Percentiles rank a stretch among this genome's conserved stretches.
Conservation (phyloP, 75 land plant genomes). For the Picea sitchensis region DNA sequence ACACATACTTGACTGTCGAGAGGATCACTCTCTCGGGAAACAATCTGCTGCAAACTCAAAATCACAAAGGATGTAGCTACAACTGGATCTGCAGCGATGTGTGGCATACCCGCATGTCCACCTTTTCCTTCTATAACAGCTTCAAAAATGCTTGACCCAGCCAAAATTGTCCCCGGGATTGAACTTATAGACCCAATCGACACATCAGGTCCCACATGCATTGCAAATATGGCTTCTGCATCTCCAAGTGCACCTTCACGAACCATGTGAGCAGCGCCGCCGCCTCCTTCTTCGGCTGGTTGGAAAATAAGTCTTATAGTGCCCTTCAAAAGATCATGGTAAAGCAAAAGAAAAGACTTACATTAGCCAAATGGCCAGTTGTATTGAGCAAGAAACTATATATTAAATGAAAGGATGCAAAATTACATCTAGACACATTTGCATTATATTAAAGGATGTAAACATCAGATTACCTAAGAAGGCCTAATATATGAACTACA, state of each 20-base stretch:
- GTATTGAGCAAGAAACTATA: background rate
- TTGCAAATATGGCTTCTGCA: slow-evolving; percentile 76
- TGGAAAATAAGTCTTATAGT: slow-evolving; percentile 81
- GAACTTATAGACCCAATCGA: slow-evolving; percentile 51
- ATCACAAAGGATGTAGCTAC: slow-evolving; percentile 71
- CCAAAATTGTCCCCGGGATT: slow-evolving; percentile 48
- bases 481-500: too few species aligned
- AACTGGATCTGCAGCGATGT: slow-evolving; percentile 54
- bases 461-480: too few species aligned
- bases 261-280: slow-evolving; percentile 77
- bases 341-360: background rate
- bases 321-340: slow-evolving; percentile 34
- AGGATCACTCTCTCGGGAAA: slow-evolving; percentile 75
- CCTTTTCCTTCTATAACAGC: slow-evolving; percentile 63
- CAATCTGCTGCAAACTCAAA: slow-evolving; percentile 67
- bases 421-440: too few species aligned
- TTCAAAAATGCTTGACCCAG: slow-evolving; percentile 55
- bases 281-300: slow-evolving; percentile 87
- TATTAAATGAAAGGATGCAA: too few species aligned
- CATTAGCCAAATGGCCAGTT: background rate
- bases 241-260: slow-evolving; percentile 81
- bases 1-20: slow-evolving; percentile 61
- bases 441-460: too few species aligned
- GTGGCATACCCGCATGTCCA: slow-evolving; percentile 79
- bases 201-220: slow-evolving; percentile 39